phyloP scores from a whole-genome alignment of 805 yeast species.

The Yamadazyma nakazawae region DNA sequence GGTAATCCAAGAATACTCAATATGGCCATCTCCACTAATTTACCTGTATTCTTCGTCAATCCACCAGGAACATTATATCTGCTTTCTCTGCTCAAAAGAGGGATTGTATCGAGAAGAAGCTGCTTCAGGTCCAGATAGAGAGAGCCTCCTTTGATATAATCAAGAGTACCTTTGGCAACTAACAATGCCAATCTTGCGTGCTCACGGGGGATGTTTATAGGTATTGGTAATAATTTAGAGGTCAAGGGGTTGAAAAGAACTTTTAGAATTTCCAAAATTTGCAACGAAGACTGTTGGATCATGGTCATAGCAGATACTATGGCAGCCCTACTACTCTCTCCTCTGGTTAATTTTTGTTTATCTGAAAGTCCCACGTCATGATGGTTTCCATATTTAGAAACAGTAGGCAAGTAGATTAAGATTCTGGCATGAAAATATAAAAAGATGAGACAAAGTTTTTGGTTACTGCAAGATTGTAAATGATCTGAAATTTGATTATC shows the following conservation, averaged over 20 bases:
- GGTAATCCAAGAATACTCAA: conserved; percentile 60
- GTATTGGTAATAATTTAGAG: conserved; percentile 55
- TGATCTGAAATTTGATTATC: conserved; percentile 19
- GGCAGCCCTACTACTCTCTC: conserved; percentile 27
- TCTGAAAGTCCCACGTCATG: conserved; percentile 40
- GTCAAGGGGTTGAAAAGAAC: conserved; percentile 35
- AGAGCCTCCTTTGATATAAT: conserved; percentile 81
- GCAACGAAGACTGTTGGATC: conserved; percentile 64
- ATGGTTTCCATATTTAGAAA: conserved; percentile 40
- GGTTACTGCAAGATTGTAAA: conserved; percentile 35
- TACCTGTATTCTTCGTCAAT: conserved; percentile 54
- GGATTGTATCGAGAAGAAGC: conserved; percentile 49
- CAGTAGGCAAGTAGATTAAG: conserved; percentile 39
- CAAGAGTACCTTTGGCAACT: conserved; percentile 74
- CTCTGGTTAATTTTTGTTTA: conserved; percentile 37
- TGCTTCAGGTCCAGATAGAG: conserved; percentile 66
- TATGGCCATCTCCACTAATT: conserved; percentile 55
- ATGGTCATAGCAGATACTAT: conserved; percentile 56
- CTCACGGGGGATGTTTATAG: conserved; percentile 59
- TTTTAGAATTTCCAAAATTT: conserved; percentile 52
- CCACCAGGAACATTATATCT: conserved; percentile 57
- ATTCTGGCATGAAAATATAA: conserved; percentile 43
- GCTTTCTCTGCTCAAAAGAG: conserved; percentile 50
- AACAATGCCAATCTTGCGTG: conserved; percentile 60
- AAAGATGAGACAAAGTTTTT: conserved; percentile 51